A percentile compares a stretch with the other conserved stretches of the same genome.
phyloP scores from a whole-genome alignment of 352 stramenopile genomes.

The Paralagenidium karlingii region DNA sequence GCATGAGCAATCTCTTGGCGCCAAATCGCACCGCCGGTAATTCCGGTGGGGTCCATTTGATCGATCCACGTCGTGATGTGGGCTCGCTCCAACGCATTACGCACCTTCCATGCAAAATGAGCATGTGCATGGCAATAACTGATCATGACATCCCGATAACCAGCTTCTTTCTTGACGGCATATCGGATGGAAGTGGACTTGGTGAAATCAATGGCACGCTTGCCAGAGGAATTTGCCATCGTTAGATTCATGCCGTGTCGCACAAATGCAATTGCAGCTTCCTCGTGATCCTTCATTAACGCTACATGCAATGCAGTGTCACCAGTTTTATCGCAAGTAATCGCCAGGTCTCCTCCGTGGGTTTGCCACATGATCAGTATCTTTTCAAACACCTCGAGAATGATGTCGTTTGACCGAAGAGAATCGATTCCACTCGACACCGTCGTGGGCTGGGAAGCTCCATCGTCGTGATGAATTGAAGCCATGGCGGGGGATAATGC shows the following conservation, averaged over 20 bases:
- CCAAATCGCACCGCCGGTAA: conserved; percentile 66
- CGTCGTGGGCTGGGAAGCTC: too few species aligned
- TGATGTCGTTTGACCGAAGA: too few species aligned
- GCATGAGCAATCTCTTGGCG: conserved; percentile 68
- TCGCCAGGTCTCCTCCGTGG: too few species aligned
- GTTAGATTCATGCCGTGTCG: conserved; percentile 61
- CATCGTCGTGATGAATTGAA: too few species aligned
- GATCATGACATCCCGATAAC: conserved; percentile 70
- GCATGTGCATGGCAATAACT: conserved; percentile 65
- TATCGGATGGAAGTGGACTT: conserved; percentile 71
- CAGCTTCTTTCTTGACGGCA: conserved; percentile 56
- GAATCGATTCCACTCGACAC: too few species aligned
- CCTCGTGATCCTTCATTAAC: conserved; percentile 48
- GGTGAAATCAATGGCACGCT: conserved; percentile 66
- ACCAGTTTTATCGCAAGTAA: conserved; percentile 8
- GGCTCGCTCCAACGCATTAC: conserved; percentile 43
- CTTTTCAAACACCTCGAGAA: conserved; percentile 24
- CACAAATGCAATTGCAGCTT: conserved; percentile 53
- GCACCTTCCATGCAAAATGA: conserved; percentile 41
- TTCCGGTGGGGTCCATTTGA: conserved; percentile 69
- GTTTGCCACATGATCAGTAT: conserved; percentile 27
- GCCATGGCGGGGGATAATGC: conserved; percentile 6
- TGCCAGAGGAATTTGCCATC: conserved; percentile 40
- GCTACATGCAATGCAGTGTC: conserved; percentile 71
- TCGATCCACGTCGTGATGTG: conserved; percentile 62